phyloP scores from a whole-genome alignment of 1,284 basidiomycete species.

The Coniophora puteana region DNA sequence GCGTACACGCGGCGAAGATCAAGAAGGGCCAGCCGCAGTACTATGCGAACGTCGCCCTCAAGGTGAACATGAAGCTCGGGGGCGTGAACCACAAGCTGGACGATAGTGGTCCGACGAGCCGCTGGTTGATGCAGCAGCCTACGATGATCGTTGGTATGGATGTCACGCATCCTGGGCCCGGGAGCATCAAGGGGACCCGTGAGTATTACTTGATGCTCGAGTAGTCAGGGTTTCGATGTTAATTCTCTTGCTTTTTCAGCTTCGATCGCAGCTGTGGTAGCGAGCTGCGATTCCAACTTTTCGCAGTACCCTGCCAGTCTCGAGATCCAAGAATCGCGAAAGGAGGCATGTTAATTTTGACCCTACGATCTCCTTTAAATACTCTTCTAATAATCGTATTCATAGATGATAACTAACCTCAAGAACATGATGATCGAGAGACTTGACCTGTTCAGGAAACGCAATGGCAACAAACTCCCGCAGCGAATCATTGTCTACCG shows the following conservation, averaged over 20 bases:
- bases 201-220: slow-evolving; percentile 6
- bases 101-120: slow-evolving; percentile 43
- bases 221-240: neutral
- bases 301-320: slow-evolving; percentile 71
- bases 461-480: slow-evolving; percentile 46
- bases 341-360: slow-evolving; percentile 52
- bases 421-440: slow-evolving; percentile 68
- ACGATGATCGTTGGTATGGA: slow-evolving; percentile 85
- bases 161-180: slow-evolving; percentile 75
- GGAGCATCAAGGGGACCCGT: slow-evolving; percentile 56
- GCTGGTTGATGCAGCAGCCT: slow-evolving; percentile 48
- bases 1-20: slow-evolving; percentile 66
- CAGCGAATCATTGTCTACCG: slow-evolving; percentile 69
- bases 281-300: slow-evolving; percentile 57
- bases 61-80: slow-evolving; percentile 80
- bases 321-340: slow-evolving; percentile 66
- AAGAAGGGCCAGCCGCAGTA: slow-evolving; percentile 68
- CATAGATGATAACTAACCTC: slow-evolving; percentile 68
- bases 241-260: slow-evolving; percentile 44
- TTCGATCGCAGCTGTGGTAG: slow-evolving; percentile 79
- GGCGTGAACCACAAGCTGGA: slow-evolving; percentile 73
- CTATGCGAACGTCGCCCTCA: slow-evolving; percentile 74
- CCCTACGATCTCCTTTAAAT: neutral
- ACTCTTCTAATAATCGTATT: slow-evolving; percentile 27
- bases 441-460: slow-evolving; percentile 46